phyloP scores from a whole-genome alignment of 2,329 filamentous ascomycete genomes.

The Penicillium corylophilum region DNA sequence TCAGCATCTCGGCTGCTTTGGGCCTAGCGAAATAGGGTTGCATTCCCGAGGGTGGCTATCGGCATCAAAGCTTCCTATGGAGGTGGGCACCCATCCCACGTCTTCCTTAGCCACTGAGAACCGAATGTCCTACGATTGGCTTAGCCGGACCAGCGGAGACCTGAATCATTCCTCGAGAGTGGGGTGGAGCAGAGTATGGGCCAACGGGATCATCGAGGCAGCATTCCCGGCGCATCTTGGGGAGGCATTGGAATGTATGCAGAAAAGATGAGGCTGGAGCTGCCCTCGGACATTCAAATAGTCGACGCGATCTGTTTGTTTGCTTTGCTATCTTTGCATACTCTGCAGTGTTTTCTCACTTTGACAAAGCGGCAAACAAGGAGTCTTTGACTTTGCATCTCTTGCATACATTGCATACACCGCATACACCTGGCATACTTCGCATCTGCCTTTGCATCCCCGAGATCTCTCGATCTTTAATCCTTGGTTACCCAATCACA shows the following conservation, averaged over 20 bases:
- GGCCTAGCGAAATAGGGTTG: constrained; percentile 32
- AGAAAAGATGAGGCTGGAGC: constrained; percentile 39
- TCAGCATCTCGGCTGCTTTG: constrained; percentile 30
- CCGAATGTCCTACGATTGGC: constrained; percentile 26
- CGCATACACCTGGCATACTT: constrained; percentile 1
- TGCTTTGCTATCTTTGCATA: constrained; percentile 45
- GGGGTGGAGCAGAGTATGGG: constrained; percentile 19
- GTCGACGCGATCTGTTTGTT: constrained; percentile 40
- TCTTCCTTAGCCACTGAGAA: constrained; percentile 25
- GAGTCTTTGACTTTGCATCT: constrained; percentile 12
- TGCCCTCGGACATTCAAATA: constrained; percentile 39
- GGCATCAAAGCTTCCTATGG: constrained; percentile 17
- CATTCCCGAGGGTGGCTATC: constrained; percentile 39
- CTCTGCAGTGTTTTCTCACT: constrained; percentile 41
- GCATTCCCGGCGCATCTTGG: constrained; percentile 39
- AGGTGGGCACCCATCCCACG: constrained; percentile 23
- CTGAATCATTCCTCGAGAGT: constrained; percentile 24
- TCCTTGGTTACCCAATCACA: constrained; percentile 33
- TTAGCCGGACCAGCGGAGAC: constrained; percentile 8
- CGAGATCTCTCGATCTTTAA: constrained; percentile 22
- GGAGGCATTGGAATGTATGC: constrained; percentile 34
- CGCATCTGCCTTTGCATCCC: constrained; percentile 19
- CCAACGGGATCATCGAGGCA: constrained; percentile 22
- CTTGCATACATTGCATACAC: constrained; percentile 22
- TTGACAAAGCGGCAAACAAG: constrained; percentile 39